Evolutionary conservation across 495 filamentous ascomycete species (phyloP), one percentile per base, ranked within the genome.

Genomic region (Clohesyomyces aquaticus): DNA sequence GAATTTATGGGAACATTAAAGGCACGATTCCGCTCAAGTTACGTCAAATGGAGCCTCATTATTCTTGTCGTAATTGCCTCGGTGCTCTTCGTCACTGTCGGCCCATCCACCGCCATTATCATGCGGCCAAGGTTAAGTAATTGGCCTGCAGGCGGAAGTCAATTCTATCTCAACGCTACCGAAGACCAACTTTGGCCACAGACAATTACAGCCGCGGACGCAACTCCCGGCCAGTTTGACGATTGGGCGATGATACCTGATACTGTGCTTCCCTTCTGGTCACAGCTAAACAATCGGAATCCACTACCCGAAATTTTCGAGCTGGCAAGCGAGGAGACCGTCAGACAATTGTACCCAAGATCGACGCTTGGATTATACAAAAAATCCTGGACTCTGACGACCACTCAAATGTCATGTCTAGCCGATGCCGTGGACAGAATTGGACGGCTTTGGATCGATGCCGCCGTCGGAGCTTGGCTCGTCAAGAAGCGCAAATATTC

Each of bases 371-470:
- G 54, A 9, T 22, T 57, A 11, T 57, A 45, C 19, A 4, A 4
- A 41, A 19, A 28, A 11, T 32, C 22, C 19, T 45, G 28, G 35
- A 57, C 54, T 21, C 42, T 57, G 9, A 35, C 54, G 10, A 57
- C 54, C 21, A 57, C 54, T 2, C 54, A 57, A 45, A 57, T 57
- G 54, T 57, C 54, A 10, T 43, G 45, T 23, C 54, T 57, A 6
- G 54, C 54, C 4, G 54, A 57, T 26, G 22, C 54, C 3, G 28
- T 57, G 35, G 8, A 4, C 14, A 35, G 45, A 1, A 45, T 57
- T 18, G 54, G 54, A 2, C 9, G 9, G n/a, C 23, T 57, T 8
- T 57, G 35, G 54, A 57, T 57, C 35, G 23, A 42, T 21, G 54
- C 54, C 10, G 54, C 54, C 29, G 18, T 42, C 10, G 29, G 18